Base-by-base conservation (phyloP, 805 yeast species). In the Hanseniaspora opuntiae region DNA sequence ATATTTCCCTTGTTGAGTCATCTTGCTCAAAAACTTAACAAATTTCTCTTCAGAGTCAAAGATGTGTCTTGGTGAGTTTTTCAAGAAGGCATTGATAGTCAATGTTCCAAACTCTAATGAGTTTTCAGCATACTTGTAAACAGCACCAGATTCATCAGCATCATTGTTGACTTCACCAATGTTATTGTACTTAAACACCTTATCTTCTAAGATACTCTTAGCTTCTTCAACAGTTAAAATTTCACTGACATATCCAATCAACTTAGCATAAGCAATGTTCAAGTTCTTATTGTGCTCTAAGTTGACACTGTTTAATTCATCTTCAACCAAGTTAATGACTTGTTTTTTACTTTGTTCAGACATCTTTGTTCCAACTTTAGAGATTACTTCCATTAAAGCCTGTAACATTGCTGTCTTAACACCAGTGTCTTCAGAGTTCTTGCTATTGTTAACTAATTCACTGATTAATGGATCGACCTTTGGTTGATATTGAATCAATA, bases 381-480 rank as follows among this genome's bases (percentile, higher is more conserved):
- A 68, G 32, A 87, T 85, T 53, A 90, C 93, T 63, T 86, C 95
- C 51, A 84, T 71, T 61, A 90, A 71, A 0, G 95, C 97, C 61
- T 79, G 79, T 61, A 88, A 72, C 84, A 89, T 85, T 0, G 97
- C 86, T 11, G 86, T 78, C 60, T 84, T 84, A 25, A 88, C 88
- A 52, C 87, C 90, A 45, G 69, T 68, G 56, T 78, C 81, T n/a
- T 74, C 72, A 20, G 85, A 73, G 55, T 73, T 72, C 61, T 77
- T 82, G 14, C 86, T 86, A 52, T 93, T 93, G 45, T 78, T 68
- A 14, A 88, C 81, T 56, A 89, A 74, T 64, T 90, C 97, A 40
- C 85, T 75, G 7, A 88, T 87, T 54, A 90, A 75, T 3, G 97
- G 95, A 66, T 90, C 98, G 53, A 90, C 89, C 63, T 97, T 78